Conservation (phyloP, 139 green algal species). For the Closterium sp. region DNA sequence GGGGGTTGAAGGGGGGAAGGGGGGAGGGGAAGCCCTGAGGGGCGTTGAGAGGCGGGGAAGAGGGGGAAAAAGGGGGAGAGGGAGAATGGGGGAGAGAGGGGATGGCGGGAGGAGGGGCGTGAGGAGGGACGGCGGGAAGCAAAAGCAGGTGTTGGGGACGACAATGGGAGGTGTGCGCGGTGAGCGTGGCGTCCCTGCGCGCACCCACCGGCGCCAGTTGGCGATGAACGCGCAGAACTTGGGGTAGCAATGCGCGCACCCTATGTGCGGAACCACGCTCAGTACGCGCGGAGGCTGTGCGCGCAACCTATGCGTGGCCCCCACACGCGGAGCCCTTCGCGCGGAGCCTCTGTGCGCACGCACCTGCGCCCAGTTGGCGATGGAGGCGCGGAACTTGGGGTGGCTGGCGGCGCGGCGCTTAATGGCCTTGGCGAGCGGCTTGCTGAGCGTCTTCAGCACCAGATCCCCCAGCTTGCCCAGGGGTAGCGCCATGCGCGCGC, state of each 20-base stretch:
- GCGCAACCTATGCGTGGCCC: no score
- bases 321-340: no score
- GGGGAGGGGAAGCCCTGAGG: no score
- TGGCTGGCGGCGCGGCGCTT: constrained; percentile 9
- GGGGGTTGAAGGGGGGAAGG: neutral
- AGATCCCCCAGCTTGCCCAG: constrained; percentile 2
- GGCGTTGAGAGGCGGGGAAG: no score
- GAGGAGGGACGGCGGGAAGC: no score
- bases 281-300: no score
- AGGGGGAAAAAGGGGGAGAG: neutral
- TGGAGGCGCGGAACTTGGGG: constrained; percentile 13
- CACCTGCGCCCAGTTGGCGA: constrained; percentile 19
- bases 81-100: no score
- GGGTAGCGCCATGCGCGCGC: neutral
- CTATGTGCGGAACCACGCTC: no score
- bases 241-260: no score
- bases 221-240: neutral
- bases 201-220: neutral
- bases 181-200: neutral
- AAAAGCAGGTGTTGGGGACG: neutral
- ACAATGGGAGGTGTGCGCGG: no score
- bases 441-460: constrained; percentile 21
- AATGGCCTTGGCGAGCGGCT: constrained; percentile 20
- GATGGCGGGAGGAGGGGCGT: no score
- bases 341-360: neutral